Base-by-base conservation (phyloP, 805 yeast genomes). In the Candida chauliodis region DNA sequence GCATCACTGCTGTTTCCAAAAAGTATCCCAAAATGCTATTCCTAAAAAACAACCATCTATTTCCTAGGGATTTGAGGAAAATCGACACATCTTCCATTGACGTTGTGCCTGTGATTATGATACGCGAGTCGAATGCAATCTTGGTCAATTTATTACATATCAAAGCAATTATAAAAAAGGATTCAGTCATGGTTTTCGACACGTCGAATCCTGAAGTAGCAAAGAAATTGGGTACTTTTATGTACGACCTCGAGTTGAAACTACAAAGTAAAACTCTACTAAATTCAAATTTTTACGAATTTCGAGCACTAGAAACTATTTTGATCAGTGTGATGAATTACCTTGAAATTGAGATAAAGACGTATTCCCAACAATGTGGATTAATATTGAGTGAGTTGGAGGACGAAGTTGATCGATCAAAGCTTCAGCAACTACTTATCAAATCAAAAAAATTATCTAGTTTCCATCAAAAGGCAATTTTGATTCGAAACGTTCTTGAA, bases 21-120 rank as follows among this genome's bases (percentile, higher is more conserved):
- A 84, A 80, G 51, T 79, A 83, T 57, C 86, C 87, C 44, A 77
- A 87, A 52, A 73, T 84, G 36, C 81, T 79, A 38, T 75, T 91
- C 43, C 69, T 91, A 8, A 69, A 63, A 38, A 79, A 84, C 32
- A 84, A 88, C 58, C 76, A 80, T 17, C 57, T 90, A 19, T 87
- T 81, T 46, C 95, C 97, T 2, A 68, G 97, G 61, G 97, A 90
- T 58, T 64, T 90, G 45, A 63, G 97, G 21, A 89, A 86, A 53
- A 82, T 90, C 37, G 96, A 91, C 52, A 68, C 81, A 3, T 70
- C 84, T 1, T 66, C 78, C 26, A 73, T 77, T 38, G 95, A 88
- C 58, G 86, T 91, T 15, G 90, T 90, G 3, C 99, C 99, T 0
- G 79, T 88, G 14, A 83, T 93, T 32, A 80, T 90, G 43, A 88